Evolutionary conservation across 73 alveolate genomes (phyloP), one percentile per base, ranked within the genome.

Genomic region (Uronychia setigera): DNA sequence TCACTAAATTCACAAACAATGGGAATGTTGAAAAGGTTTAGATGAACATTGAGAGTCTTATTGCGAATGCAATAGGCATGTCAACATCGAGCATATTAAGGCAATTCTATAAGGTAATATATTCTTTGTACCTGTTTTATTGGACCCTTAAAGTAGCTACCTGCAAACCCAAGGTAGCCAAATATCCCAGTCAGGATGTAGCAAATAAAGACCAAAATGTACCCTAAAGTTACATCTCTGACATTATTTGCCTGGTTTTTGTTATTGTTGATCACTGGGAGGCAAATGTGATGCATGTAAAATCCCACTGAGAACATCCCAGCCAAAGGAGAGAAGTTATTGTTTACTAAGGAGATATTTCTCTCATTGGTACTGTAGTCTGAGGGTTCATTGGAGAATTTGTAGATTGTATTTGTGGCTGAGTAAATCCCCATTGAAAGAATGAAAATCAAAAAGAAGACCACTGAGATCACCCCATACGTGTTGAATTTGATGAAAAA

Each of bases 261-360:
- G n/a, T n/a, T n/a, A n/a, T n/a, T n/a, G n/a, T n/a, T n/a, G n/a
- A n/a, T n/a, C n/a, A n/a, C n/a, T n/a, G n/a, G n/a, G n/a, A n/a
- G n/a, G n/a, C n/a, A n/a, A n/a, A n/a, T n/a, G n/a, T n/a, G n/a
- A n/a, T n/a, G n/a, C n/a, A n/a, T n/a, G n/a, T 85, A 85, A 60
- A 77, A 85, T 29, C 91, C 91, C 19, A 86, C 86, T 11, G 87
- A 83, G 5, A 85, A 79, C 29, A 85, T 85, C 5, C 91, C 91
- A 67, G 77, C 77, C 76, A 85, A 60, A 13, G 80, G 86, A 11
- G 67, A 46, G 67, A 46, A 46, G 5, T 19, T 19, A 11, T 5
- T 46, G 67, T 46, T 46, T 5, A 46, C 5, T 5, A 46, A 19
- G 67, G 67, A 11, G 67, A 46, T 5, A 19, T 46, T 46, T 5